Percentiles rank a stretch among this genome's conserved stretches.
phyloP scores from a whole-genome alignment of 257 asterid genomes.

The Leptodermis oblonga region DNA sequence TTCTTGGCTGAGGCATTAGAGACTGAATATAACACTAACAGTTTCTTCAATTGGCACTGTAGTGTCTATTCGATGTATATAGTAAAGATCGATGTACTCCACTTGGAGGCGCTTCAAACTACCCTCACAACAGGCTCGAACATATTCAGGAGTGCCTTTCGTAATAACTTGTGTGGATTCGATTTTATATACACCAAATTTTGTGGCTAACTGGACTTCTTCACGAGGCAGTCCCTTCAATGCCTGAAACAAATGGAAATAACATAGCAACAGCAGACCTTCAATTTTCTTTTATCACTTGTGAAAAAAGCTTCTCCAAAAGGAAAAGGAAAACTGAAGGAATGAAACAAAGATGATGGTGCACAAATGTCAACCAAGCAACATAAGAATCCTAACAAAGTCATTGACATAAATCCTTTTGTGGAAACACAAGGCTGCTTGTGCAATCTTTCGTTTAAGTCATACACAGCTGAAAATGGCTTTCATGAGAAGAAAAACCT shows the following conservation, averaged over 20 bases:
- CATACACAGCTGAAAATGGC: neutral
- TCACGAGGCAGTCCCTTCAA: constrained; percentile 56
- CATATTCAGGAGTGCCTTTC: constrained; percentile 62
- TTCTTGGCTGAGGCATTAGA: neutral
- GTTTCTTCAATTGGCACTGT: constrained; percentile 62
- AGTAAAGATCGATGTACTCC: constrained; percentile 59
- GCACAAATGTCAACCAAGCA: neutral
- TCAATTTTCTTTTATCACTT: neutral
- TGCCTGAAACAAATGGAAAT: constrained; percentile 35
- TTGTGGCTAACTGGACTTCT: constrained; percentile 56
- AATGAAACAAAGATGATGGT: too few species aligned
- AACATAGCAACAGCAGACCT: neutral
- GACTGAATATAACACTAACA: constrained; percentile 21
- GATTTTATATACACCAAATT: constrained; percentile 43
- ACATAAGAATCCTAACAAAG: neutral
- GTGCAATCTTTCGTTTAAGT: neutral
- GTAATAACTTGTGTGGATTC: constrained; percentile 29
- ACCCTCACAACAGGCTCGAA: constrained; percentile 55
- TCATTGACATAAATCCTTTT: neutral
- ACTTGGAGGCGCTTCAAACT: constrained; percentile 56
- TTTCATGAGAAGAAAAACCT: neutral
- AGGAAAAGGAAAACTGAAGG: neutral
- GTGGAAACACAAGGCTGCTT: neutral
- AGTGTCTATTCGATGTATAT: constrained; percentile 50
- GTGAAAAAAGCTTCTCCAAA: neutral